phyloP scores from a whole-genome alignment of 148 eudicot species.

The Persicaria tinctoria region DNA sequence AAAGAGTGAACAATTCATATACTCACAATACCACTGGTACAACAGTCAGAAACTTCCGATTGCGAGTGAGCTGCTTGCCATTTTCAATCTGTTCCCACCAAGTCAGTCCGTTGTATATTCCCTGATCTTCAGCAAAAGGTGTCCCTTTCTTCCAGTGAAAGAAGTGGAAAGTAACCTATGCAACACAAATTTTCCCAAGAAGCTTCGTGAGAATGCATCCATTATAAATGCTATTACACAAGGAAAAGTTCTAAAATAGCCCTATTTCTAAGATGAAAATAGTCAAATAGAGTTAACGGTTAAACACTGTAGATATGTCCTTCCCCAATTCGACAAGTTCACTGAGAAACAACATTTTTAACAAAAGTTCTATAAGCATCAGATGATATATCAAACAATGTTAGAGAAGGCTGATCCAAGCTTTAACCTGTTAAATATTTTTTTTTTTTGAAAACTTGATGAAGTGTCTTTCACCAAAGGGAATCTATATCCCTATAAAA shows the following conservation, averaged over 20 bases:
- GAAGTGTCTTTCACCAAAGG: neutral
- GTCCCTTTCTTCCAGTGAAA: conserved; percentile 17
- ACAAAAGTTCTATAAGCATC: neutral
- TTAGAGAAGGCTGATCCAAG: neutral
- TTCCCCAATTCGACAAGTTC: too few relatives aligned
- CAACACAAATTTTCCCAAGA: neutral
- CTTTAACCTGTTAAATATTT: neutral
- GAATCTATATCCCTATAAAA: neutral
- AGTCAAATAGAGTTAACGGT: neutral
- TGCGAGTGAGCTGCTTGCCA: conserved; percentile 17
- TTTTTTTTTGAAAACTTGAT: neutral
- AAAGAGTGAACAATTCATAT: neutral
- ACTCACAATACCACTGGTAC: conserved; percentile 15
- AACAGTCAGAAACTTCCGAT: conserved; percentile 10
- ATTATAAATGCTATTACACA: neutral
- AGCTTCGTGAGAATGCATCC: neutral
- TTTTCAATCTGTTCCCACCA: conserved; percentile 17
- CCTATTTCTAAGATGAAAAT: neutral
- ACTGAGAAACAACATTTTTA: neutral
- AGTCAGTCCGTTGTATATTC: conserved; percentile 14
- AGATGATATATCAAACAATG: neutral
- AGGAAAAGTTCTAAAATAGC: neutral
- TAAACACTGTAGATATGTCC: too few relatives aligned
- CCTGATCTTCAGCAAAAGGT: conserved; percentile 12
- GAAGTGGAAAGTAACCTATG: conserved; percentile 12